Conservation (phyloP, 2,329 filamentous ascomycete species). For the Trichoderma asperellum region DNA sequence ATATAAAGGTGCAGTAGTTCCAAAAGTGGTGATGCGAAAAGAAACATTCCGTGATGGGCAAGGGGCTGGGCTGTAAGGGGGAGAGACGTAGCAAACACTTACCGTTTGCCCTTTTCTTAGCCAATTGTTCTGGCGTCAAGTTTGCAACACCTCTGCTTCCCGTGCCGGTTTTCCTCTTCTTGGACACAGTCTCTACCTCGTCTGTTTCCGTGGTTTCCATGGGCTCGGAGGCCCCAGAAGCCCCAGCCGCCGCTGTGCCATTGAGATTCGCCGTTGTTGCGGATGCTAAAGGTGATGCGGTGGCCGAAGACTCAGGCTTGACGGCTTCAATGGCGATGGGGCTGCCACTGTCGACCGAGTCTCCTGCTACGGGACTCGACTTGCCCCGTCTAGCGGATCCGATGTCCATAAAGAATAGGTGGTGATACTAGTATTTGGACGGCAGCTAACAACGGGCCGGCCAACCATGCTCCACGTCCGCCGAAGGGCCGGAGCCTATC, state of each 20-base stretch:
- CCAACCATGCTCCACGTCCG: constrained; percentile 17
- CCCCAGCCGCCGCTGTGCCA: constrained; percentile 1
- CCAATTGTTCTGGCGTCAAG: constrained; percentile 73
- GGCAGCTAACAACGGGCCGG: constrained; percentile 9
- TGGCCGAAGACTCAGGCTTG: constrained; percentile 15
- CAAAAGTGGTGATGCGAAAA: neutral
- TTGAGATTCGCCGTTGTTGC: constrained; percentile 4
- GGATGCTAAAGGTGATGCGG: neutral
- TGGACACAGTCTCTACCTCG: constrained; percentile 16
- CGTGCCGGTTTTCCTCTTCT: constrained; percentile 51
- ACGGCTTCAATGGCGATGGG: constrained; percentile 3
- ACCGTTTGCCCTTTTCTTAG: constrained; percentile 67
- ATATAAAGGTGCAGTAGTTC: neutral
- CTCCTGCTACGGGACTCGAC: constrained; percentile 24
- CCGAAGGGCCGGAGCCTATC: constrained; percentile 12
- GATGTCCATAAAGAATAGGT: constrained; percentile 23
- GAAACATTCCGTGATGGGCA: neutral
- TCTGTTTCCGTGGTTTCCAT: constrained; percentile 24
- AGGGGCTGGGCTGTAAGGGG: neutral
- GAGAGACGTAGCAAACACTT: constrained; percentile 35
- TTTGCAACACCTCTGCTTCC: constrained; percentile 60
- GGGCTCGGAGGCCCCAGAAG: neutral
- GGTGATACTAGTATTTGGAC: constrained; percentile 17
- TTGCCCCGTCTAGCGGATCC: constrained; percentile 15
- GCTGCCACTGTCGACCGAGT: constrained; percentile 14